Conservation (phyloP, 2,329 filamentous ascomycete species). For the Tolypocladium ophioglossoides region DNA sequence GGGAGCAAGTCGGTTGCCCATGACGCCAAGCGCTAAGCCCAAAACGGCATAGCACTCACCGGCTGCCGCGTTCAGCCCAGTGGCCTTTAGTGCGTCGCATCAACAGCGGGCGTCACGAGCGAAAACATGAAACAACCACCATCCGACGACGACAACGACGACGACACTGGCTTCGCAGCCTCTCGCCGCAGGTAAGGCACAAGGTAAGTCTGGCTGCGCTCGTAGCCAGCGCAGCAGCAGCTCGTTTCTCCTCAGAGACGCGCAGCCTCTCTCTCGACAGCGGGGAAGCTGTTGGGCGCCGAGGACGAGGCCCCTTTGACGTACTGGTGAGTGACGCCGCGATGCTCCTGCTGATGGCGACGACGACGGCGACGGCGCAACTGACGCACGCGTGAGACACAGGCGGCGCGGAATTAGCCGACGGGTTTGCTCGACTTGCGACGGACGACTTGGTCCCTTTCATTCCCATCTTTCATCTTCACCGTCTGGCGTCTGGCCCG, state of each 20-base stretch:
- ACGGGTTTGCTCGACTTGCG: background rate
- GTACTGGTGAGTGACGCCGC: background rate
- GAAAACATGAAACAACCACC: constrained; percentile 13
- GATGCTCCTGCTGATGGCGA: background rate
- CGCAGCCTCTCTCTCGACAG: background rate
- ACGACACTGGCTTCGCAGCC: constrained; percentile 1
- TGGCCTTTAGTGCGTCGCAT: constrained; percentile 2
- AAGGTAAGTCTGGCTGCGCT: background rate
- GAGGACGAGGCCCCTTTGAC: background rate
- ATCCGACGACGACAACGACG: background rate
- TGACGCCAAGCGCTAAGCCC: constrained; percentile 9
- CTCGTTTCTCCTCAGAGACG: background rate
- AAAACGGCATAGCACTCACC: constrained; percentile 10
- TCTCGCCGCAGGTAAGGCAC: constrained; percentile 7
- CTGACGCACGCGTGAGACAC: background rate
- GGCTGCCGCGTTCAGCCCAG: constrained; percentile 9
- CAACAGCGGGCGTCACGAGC: constrained; percentile 13
- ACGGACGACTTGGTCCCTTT: background rate
- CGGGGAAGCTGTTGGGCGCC: background rate
- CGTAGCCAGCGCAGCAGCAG: background rate
- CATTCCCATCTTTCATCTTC: background rate
- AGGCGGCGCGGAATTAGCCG: too few relatives aligned
- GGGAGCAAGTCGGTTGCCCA: background rate
- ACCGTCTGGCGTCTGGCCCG: background rate
- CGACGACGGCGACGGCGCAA: background rate